Evolutionary conservation across 2,329 filamentous ascomycete genomes (phyloP).

Genomic region (Lasiodiplodia sp.): DNA sequence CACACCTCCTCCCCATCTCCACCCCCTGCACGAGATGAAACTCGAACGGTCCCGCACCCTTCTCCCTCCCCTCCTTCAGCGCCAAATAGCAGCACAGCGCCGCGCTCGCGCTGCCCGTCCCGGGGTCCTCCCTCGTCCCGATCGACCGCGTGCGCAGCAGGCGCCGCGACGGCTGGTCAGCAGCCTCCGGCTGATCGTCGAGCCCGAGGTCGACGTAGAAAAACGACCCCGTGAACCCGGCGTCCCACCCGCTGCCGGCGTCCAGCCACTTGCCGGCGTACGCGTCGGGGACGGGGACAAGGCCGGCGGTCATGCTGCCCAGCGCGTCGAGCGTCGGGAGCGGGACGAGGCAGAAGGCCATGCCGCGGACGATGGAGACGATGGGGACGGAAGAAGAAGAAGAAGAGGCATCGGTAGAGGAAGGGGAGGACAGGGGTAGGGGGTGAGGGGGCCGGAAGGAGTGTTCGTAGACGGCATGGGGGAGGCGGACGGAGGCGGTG

Average conservation of each 20-base stretch:
- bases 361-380: slow-evolving; percentile 71
- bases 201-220: slow-evolving; percentile 62
- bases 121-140: slow-evolving; percentile 57
- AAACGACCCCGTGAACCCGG: slow-evolving; percentile 62
- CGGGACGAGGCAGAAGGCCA: slow-evolving; percentile 72
- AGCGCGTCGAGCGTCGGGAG: slow-evolving; percentile 68
- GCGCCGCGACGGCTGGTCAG: too few species aligned
- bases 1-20: slow-evolving; percentile 60
- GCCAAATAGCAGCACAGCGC: slow-evolving; percentile 54
- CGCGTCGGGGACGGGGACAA: slow-evolving; percentile 52
- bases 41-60: background rate
- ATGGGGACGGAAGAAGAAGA: slow-evolving; percentile 40
- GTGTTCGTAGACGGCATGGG: slow-evolving; percentile 72
- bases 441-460: slow-evolving; percentile 36
- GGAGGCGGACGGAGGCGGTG: slow-evolving; percentile 56
- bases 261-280: slow-evolving; percentile 50
- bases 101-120: slow-evolving; percentile 60
- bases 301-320: slow-evolving; percentile 48
- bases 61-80: slow-evolving; percentile 44
- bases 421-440: slow-evolving; percentile 25
- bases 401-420: background rate
- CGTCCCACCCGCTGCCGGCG: slow-evolving; percentile 62
- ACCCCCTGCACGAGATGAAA: slow-evolving; percentile 51
- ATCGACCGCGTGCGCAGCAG: slow-evolving; percentile 68
- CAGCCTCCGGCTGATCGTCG: background rate